Percentiles rank a stretch among this genome's conserved stretches.
Evolutionary conservation across 2,329 filamentous ascomycete genomes (phyloP).

Genomic region (Dactylellina sp.): DNA sequence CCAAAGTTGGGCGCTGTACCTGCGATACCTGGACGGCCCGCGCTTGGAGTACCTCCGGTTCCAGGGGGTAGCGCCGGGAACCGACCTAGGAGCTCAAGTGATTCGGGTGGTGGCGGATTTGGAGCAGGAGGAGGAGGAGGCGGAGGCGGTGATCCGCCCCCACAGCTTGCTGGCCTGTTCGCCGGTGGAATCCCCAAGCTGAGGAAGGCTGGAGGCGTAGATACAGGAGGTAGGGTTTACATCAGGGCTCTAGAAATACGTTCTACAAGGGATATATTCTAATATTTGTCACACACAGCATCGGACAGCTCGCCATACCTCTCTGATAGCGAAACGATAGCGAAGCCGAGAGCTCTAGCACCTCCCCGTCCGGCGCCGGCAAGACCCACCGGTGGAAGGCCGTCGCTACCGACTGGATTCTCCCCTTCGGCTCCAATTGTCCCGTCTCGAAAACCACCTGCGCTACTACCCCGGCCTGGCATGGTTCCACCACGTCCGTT

Average conservation of each 20-base stretch:
- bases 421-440: slow-evolving; percentile 66
- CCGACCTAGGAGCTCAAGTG: slow-evolving; percentile 52
- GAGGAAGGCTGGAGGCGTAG: slow-evolving; percentile 82
- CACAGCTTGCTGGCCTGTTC: slow-evolving; percentile 88
- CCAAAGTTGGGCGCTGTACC: slow-evolving; percentile 32
- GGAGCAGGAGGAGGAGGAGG: slow-evolving; percentile 60
- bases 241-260: too few species aligned
- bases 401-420: slow-evolving; percentile 71
- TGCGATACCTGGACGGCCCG: slow-evolving; percentile 41
- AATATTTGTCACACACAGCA: slow-evolving; percentile 65
- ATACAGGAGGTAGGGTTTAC: slow-evolving; percentile 79
- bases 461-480: slow-evolving; percentile 70
- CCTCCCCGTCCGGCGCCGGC: slow-evolving; percentile 70
- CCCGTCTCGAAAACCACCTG: slow-evolving; percentile 66
- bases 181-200: slow-evolving; percentile 95
- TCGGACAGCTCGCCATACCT: slow-evolving; percentile 78
- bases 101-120: slow-evolving; percentile 32
- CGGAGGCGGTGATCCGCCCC: slow-evolving; percentile 71
- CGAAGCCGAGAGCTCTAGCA: slow-evolving; percentile 69
- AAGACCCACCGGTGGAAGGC: slow-evolving; percentile 70
- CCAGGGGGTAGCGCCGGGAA: slow-evolving; percentile 42
- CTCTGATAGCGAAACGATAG: slow-evolving; percentile 79
- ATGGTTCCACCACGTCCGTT: slow-evolving; percentile 63
- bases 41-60: slow-evolving; percentile 40
- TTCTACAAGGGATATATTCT: slow-evolving; percentile 19